Evolutionary conservation across 805 yeast genomes (phyloP), one percentile per base, ranked within the genome.

Genomic region (Nakazawaea ambrosiae): DNA sequence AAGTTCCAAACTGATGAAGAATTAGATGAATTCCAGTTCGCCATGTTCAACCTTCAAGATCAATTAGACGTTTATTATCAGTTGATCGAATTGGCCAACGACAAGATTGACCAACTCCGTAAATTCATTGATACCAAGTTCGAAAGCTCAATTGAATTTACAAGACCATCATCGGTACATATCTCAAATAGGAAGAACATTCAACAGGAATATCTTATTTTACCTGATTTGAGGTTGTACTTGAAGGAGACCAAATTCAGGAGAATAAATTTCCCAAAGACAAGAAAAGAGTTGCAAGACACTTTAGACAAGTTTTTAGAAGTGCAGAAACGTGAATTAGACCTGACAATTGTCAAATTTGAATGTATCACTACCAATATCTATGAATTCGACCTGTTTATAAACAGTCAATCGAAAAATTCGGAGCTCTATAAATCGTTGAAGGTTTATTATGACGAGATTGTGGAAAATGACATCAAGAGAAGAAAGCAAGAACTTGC

Each of bases 181-280:
- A 46, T 19, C 4, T 30, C 41, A 8, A 33, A 36, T 16, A 44
- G 49, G 14, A 45, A 45, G 14, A 15, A 27, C 6, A 30, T 20
- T 4, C 42, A 37, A 23, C 50, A 47, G 14, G 61, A 59, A 38
- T 60, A 56, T 44, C 44, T 57, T 23, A 52, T 76, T 8, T 61
- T 74, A 42, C 75, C 75, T 42, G 73, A 70, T 45, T 65, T 70
- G 24, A 64, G 82, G 42, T 54, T 78, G 36, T 78, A 77, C 52
- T 63, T 59, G 37, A 49, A 63, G 35, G 55, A 48, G 10, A 33
- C 58, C 10, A 49, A 55, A 15, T 60, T 45, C 34, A 61, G 58
- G 20, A 43, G 52, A 33, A 45, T 62, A 41, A 46, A 45, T 10
- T 55, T 68, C 27, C 67, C 70, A 18, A 63, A 51, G 36, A 53